Evolutionary conservation across 768 basidiomycete genomes (phyloP).

Genomic region (Lanmaoa pseudosensibilis): DNA sequence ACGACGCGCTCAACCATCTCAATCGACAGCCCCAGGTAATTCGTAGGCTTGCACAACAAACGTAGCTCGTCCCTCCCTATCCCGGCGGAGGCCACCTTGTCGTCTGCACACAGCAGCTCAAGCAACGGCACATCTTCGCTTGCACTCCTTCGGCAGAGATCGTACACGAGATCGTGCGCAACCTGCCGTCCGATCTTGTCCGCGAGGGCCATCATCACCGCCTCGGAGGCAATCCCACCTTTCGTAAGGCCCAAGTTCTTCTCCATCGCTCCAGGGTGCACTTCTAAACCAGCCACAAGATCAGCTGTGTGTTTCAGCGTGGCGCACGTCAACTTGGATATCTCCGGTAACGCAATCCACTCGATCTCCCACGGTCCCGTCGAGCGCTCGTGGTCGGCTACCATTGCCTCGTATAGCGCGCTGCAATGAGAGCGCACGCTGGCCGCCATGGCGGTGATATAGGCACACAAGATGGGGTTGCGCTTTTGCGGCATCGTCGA

Average conservation of each 20-base stretch:
- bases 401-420: conserved; percentile 46
- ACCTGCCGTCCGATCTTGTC: conserved; percentile 43
- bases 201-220: conserved; percentile 49
- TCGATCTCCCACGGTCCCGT: conserved; percentile 54
- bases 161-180: conserved; percentile 46
- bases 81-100: conserved; percentile 25
- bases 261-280: conserved; percentile 41
- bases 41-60: conserved; percentile 38
- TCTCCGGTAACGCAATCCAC: conserved; percentile 48
- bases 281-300: conserved; percentile 41
- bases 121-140: conserved; percentile 31
- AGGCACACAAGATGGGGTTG: conserved; percentile 47
- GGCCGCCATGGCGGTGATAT: conserved; percentile 44
- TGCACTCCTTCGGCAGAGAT: conserved; percentile 36
- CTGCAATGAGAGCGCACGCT: conserved; percentile 41
- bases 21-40: conserved; percentile 39
- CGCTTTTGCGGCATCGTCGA: conserved; percentile 53
- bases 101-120: conserved; percentile 34
- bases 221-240: conserved; percentile 45
- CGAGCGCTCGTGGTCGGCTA: conserved; percentile 48
- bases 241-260: conserved; percentile 40
- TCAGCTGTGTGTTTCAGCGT: conserved; percentile 38
- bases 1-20: conserved; percentile 28
- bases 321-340: conserved; percentile 43
- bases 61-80: conserved; percentile 29